phyloP scores from a whole-genome alignment of 495 filamentous ascomycete genomes.

The Talaromyces stipitatus region DNA sequence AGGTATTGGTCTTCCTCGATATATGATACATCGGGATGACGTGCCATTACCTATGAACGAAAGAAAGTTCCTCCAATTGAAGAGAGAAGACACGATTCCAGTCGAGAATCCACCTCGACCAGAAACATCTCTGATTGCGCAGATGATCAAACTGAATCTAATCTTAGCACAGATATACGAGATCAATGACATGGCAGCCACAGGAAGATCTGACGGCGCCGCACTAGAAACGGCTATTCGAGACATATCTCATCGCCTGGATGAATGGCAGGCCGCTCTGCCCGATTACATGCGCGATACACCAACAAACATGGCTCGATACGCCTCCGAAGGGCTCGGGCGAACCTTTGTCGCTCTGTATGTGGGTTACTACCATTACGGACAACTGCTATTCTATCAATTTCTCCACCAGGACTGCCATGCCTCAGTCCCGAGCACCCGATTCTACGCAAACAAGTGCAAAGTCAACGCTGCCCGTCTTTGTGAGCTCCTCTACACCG shows the following conservation, averaged over 20 bases:
- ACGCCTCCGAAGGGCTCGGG: constrained; percentile 24
- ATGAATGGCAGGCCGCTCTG: constrained; percentile 19
- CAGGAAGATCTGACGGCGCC: constrained; percentile 3
- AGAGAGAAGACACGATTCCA: not conserved
- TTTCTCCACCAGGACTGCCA: constrained; percentile 23
- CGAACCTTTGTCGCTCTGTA: constrained; percentile 31
- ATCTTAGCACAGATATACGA: constrained; percentile 27
- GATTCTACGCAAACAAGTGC: constrained; percentile 25
- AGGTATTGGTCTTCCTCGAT: constrained; percentile 24
- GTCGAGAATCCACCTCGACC: too few relatives aligned
- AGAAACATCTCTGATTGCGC: constrained; percentile 14
- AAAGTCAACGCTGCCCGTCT: constrained; percentile 23
- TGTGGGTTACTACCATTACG: constrained; percentile 34
- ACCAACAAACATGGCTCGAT: constrained; percentile 17
- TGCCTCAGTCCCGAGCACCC: constrained; percentile 3
- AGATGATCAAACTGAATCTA: constrained; percentile 28
- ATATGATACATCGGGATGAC: constrained; percentile 14
- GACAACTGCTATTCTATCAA: constrained; percentile 33
- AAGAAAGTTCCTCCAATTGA: constrained; percentile 7
- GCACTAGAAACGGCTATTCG: constrained; percentile 11
- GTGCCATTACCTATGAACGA: constrained; percentile 26
- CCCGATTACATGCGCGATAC: constrained; percentile 23
- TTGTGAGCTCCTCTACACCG: constrained; percentile 28
- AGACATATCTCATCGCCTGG: constrained; percentile 16
- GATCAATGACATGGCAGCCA: constrained; percentile 20